A percentile compares a stretch with the other conserved stretches of the same genome.
Evolutionary conservation across 106 monocot species (phyloP).

Genomic region (Dendrobium nobile): DNA sequence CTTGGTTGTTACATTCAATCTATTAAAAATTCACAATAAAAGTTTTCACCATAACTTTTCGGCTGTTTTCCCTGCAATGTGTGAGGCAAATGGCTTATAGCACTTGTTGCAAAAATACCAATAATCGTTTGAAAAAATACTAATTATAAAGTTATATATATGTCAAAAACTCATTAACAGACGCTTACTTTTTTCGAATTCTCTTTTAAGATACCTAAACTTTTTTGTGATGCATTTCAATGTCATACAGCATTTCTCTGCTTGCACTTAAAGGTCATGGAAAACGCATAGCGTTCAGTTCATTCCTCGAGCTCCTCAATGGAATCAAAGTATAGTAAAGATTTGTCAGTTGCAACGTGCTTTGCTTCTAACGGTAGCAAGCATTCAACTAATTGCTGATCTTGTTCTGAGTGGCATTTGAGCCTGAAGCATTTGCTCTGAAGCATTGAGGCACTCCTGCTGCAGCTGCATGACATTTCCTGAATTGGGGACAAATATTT

Average conservation of each 20-base stretch:
- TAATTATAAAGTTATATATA: not conserved
- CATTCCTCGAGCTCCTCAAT: slow-evolving; percentile 17
- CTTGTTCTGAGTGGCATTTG: slow-evolving; percentile 7
- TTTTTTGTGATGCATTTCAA: slow-evolving; percentile 11
- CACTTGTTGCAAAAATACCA: slow-evolving; percentile 21
- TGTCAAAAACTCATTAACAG: not conserved
- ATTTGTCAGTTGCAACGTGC: slow-evolving; percentile 9
- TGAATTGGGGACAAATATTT: not conserved
- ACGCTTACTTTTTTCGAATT: slow-evolving; percentile 12
- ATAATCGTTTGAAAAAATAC: no score
- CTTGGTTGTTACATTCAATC: slow-evolving; percentile 21
- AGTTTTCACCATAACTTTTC: not conserved
- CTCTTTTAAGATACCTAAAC: slow-evolving; percentile 21
- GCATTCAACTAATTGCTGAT: slow-evolving; percentile 4
- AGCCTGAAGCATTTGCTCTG: slow-evolving; percentile 6
- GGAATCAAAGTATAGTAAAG: slow-evolving; percentile 15
- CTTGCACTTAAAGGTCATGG: slow-evolving; percentile 18
- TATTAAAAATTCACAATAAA: slow-evolving; percentile 30
- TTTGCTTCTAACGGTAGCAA: slow-evolving; percentile 6
- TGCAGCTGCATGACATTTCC: not conserved
- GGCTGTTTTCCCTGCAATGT: slow-evolving; percentile 33
- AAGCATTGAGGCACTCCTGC: slow-evolving; percentile 1
- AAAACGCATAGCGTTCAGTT: slow-evolving; percentile 16
- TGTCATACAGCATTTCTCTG: slow-evolving; percentile 21
- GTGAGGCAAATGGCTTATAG: slow-evolving; percentile 29